phyloP scores from a whole-genome alignment of 164 flowering plant genomes.

The Platanus orientalis region DNA sequence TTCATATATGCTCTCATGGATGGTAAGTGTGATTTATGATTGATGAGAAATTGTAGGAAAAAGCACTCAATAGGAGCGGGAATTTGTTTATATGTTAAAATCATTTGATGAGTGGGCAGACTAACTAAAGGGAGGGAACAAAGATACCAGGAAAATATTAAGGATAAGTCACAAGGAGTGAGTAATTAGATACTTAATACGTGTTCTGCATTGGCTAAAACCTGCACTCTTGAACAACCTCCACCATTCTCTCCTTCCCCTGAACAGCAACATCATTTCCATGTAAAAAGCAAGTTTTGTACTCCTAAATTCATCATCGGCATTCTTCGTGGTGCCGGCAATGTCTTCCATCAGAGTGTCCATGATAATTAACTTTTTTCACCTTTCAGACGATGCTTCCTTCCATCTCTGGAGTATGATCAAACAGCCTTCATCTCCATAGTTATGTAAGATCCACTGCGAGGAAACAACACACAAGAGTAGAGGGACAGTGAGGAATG shows the following conservation, averaged over 20 bases:
- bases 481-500: not conserved
- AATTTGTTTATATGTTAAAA: too few relatives aligned
- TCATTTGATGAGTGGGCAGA: too few relatives aligned
- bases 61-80: too few relatives aligned
- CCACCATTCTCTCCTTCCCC: not conserved
- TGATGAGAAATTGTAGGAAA: too few relatives aligned
- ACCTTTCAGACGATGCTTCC: constrained; percentile 6
- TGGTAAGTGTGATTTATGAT: too few relatives aligned
- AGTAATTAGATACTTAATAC: not conserved
- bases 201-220: not conserved
- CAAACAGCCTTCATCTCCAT: constrained; percentile 8
- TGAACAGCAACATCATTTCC: constrained; percentile 2
- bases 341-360: constrained; percentile 3
- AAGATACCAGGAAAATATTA: too few relatives aligned
- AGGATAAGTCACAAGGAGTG: not conserved
- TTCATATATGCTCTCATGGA: too few relatives aligned
- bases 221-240: not conserved
- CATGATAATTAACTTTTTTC: constrained; percentile 5
- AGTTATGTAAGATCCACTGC: constrained; percentile 14
- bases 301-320: not conserved
- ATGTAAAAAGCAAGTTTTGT: not conserved
- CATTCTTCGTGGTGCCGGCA: not conserved
- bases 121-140: too few relatives aligned
- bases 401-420: not conserved
- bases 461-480: not conserved